Evolutionary conservation across 2,329 filamentous ascomycete species (phyloP).

Genomic region (Cercospora brassicicola): DNA sequence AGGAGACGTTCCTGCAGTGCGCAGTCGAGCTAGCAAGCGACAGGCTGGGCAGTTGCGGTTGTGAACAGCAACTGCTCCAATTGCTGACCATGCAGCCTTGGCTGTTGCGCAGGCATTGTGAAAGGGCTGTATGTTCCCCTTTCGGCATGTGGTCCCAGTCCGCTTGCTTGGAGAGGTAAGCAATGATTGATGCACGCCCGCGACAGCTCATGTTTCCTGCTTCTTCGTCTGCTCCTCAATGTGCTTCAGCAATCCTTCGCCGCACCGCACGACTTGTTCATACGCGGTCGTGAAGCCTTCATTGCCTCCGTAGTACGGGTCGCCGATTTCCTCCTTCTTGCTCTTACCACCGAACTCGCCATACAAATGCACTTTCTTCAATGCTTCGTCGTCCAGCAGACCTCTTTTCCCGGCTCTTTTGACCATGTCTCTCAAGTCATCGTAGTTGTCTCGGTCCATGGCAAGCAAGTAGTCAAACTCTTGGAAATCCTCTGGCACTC

Average conservation of each 20-base stretch:
- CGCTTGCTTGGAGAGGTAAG: neutral
- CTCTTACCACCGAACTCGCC: constrained; percentile 70
- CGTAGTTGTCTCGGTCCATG: constrained; percentile 85
- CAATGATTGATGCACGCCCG: neutral
- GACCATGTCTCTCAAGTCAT: constrained; percentile 64
- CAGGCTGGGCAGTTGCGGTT: neutral
- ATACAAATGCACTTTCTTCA: constrained; percentile 62
- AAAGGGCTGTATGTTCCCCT: neutral
- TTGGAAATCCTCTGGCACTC: constrained; percentile 68
- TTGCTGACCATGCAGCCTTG: neutral
- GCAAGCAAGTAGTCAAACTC: constrained; percentile 91
- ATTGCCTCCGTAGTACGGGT: constrained; percentile 83
- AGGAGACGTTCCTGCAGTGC: neutral
- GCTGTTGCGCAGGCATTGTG: neutral
- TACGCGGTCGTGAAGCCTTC: constrained; percentile 84
- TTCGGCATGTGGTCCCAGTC: neutral
- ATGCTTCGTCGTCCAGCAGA: constrained; percentile 33
- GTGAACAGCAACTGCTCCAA: neutral
- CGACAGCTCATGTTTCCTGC: neutral
- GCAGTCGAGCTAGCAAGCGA: neutral
- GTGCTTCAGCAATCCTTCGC: constrained; percentile 70
- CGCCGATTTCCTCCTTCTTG: constrained; percentile 69
- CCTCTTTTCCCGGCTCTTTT: constrained; percentile 50
- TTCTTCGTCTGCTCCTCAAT: constrained; percentile 45
- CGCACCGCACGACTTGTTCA: constrained; percentile 76